Evolutionary conservation across 345 rosid species (phyloP).

Genomic region (Pistacia integerrima): DNA sequence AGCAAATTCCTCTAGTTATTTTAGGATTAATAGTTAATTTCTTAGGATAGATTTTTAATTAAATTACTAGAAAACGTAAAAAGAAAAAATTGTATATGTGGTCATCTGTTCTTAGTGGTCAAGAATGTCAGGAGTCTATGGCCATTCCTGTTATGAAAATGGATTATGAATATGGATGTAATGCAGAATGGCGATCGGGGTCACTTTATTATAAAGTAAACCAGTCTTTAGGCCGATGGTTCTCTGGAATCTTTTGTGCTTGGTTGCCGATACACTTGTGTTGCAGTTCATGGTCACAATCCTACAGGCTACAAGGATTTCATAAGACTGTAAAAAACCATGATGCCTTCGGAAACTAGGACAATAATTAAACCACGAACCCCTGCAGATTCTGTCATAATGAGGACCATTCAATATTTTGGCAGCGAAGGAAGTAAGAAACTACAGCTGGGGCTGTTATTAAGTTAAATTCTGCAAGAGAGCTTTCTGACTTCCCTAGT

Average conservation of each 20-base stretch:
- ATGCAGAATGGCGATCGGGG: no score
- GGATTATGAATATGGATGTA: neutral
- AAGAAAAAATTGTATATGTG: no score
- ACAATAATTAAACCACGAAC: no score
- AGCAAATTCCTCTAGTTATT: neutral
- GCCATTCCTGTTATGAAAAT: neutral
- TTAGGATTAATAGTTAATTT: neutral
- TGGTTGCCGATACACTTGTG: neutral
- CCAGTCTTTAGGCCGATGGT: neutral
- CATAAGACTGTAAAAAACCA: neutral
- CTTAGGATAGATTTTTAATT: no score
- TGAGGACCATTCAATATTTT: no score
- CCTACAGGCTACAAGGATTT: neutral
- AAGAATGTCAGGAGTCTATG: neutral
- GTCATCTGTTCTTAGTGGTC: neutral
- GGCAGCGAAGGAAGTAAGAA: no score
- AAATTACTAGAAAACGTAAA: no score
- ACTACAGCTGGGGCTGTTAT: no score
- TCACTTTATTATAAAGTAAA: neutral
- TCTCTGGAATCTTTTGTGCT: neutral
- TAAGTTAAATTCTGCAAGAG: no score
- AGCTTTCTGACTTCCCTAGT: no score
- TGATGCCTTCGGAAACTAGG: neutral
- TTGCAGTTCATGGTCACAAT: neutral
- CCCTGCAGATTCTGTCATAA: neutral